These are phyloP conservation scores for Heteromeles arbutifolia DNA, from an alignment of 306 rosid species.

Conservation along the genomic window DNA sequence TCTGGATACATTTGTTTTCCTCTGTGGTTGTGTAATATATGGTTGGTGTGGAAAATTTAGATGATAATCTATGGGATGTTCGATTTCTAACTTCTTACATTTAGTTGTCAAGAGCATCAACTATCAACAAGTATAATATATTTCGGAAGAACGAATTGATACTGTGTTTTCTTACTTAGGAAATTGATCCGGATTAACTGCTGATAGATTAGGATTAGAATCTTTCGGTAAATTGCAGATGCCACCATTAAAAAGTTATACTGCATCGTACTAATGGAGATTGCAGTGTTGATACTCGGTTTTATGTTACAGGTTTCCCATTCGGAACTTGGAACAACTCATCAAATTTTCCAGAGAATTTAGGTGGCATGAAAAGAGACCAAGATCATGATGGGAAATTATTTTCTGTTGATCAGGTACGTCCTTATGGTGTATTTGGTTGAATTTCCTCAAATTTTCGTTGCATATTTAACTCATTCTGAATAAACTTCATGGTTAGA, in stretches of 20 bases:
- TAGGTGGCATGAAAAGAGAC: slow-evolving; percentile 43
- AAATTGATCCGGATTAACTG: background rate
- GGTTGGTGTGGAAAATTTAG: background rate
- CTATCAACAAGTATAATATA: background rate
- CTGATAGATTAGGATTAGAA: background rate
- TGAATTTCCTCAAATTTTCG: background rate
- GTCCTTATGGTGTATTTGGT: background rate
- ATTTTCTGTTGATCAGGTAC: slow-evolving; percentile 56
- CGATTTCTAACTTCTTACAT: background rate
- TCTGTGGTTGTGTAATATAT: background rate
- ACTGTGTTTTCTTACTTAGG: background rate
- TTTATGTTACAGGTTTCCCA: slow-evolving; percentile 41
- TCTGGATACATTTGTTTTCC: background rate
- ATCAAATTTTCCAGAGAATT: slow-evolving; percentile 35
- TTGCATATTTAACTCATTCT: background rate
- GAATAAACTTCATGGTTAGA: slow-evolving; percentile 28
- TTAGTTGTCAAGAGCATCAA: background rate
- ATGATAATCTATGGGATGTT: background rate
- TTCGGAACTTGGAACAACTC: slow-evolving; percentile 57
- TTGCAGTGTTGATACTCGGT: slow-evolving; percentile 30
- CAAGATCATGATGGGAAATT: slow-evolving; percentile 37
- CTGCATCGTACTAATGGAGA: slow-evolving; percentile 26
- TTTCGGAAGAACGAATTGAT: background rate
- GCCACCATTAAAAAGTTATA: slow-evolving; percentile 19
- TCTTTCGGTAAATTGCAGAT: slow-evolving; percentile 28